Conservation (phyloP, 2,329 filamentous ascomycete genomes). For the Microsporum audouinii region DNA sequence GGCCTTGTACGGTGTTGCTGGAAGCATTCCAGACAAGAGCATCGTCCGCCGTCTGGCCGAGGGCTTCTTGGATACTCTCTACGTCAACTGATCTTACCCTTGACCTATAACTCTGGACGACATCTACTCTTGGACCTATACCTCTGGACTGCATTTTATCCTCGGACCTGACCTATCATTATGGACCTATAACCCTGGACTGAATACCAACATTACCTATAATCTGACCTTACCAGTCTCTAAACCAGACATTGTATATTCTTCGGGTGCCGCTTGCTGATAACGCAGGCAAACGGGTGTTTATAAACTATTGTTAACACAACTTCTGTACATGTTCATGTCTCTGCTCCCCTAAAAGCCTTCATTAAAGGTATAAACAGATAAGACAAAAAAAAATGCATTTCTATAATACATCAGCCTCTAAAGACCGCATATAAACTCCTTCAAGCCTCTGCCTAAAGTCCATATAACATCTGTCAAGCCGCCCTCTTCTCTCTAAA, state of each 20-base stretch:
- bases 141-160: background rate
- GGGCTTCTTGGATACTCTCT: constrained; percentile 85
- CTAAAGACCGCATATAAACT: background rate
- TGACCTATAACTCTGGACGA: background rate
- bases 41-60: constrained; percentile 82
- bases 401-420: constrained; percentile 1
- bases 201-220: background rate
- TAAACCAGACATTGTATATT: background rate
- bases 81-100: constrained; percentile 29
- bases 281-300: background rate
- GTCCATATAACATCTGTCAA: background rate
- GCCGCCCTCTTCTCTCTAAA: constrained; percentile 16
- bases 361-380: background rate
- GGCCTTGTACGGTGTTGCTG: constrained; percentile 87
- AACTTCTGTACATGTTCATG: background rate
- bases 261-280: background rate
- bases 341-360: background rate
- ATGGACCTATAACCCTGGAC: too few relatives aligned
- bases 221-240: background rate
- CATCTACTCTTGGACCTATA: background rate
- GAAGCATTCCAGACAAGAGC: constrained; percentile 88
- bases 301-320: background rate
- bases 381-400: background rate
- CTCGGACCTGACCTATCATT: too few relatives aligned
- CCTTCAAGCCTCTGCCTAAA: background rate